Evolutionary conservation across 768 basidiomycete genomes (phyloP).

Genomic region (Termitomyces titanicus): DNA sequence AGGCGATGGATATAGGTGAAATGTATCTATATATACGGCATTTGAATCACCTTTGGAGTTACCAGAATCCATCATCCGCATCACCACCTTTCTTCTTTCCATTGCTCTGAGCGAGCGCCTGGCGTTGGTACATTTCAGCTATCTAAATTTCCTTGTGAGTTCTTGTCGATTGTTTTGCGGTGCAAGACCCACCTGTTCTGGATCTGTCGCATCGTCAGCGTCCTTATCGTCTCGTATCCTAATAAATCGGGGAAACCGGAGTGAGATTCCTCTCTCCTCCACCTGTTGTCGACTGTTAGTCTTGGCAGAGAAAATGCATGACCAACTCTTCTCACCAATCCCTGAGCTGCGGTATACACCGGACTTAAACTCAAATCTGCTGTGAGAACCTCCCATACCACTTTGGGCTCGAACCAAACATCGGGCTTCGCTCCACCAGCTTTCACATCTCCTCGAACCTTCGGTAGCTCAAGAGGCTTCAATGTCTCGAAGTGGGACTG

Average conservation of each 20-base stretch:
- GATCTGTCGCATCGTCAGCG: slow-evolving; percentile 87
- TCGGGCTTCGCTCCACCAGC: slow-evolving; percentile 94
- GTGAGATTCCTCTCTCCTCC: slow-evolving; percentile 88
- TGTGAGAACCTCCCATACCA: slow-evolving; percentile 98
- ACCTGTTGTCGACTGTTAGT: slow-evolving; percentile 37
- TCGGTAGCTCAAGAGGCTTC: slow-evolving; percentile 69
- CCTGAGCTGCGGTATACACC: slow-evolving; percentile 92
- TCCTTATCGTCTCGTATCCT: slow-evolving; percentile 90
- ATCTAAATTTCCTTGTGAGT: slow-evolving; percentile 43
- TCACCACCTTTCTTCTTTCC: slow-evolving; percentile 68
- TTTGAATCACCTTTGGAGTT: slow-evolving; percentile 14
- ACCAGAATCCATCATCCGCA: slow-evolving; percentile 82
- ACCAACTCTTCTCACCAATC: slow-evolving; percentile 53
- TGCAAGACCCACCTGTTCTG: slow-evolving; percentile 70
- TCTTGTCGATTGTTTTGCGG: not conserved
- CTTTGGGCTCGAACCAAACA: slow-evolving; percentile 95
- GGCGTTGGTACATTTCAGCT: slow-evolving; percentile 91
- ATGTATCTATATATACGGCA: not conserved
- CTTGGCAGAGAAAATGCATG: not conserved
- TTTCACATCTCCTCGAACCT: slow-evolving; percentile 80
- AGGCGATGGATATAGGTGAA: slow-evolving; percentile 17
- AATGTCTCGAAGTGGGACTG: slow-evolving; percentile 78
- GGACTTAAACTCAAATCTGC: slow-evolving; percentile 97
- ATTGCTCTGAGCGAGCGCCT: slow-evolving; percentile 75
- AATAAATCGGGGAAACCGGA: slow-evolving; percentile 95